Evolutionary conservation across 1,139 yeast genomes (phyloP), one percentile per base, ranked within the genome.

Genomic region (Yamadazyma jaroonii): DNA sequence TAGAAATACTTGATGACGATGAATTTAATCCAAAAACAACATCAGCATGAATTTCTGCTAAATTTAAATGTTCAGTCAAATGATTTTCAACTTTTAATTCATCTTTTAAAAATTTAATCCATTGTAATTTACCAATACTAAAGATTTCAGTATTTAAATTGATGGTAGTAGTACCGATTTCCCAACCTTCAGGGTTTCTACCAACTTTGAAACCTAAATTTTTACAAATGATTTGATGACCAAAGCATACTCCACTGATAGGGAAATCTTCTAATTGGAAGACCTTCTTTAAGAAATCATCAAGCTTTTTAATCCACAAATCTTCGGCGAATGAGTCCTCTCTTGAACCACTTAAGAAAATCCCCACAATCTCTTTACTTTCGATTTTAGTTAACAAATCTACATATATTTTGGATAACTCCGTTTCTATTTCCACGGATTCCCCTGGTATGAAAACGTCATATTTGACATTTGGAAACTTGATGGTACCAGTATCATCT

Each of bases 141-240:
- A 59, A 53, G n/a, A 67, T 51, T 17, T 62, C 67, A 1, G 60
- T 60, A 40, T 79, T 77, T 20, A 82, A 46, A 6, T 61, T 47
- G n/a, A 86, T 62, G 6, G 74, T 62, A 3, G 76, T 67, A 3
- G 76, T 66, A 1, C 95, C 89, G 35, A 77, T 62, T 57, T 88
- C 96, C 87, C 92, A 83, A 2, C 94, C 94, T 11, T 57, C 42
- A 1, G 64, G 57, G 56, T 81, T 84, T 42, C 79, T 65, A 6
- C 65, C 78, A 3, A 84, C 83, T 34, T 62, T 61, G 28, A 78
- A 72, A 2, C 88, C 92, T 34, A 86, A 60, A 6, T 83, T 79
- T 41, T 81, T 70, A 2, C 81, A 83, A 21, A 86, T 58, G 13
- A 87, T 67, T 55, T 89, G 97, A 57, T 88, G 96, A 3, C 96